Conservation (phyloP, 108 stramenopile species). For the Cyclotella sp. region DNA sequence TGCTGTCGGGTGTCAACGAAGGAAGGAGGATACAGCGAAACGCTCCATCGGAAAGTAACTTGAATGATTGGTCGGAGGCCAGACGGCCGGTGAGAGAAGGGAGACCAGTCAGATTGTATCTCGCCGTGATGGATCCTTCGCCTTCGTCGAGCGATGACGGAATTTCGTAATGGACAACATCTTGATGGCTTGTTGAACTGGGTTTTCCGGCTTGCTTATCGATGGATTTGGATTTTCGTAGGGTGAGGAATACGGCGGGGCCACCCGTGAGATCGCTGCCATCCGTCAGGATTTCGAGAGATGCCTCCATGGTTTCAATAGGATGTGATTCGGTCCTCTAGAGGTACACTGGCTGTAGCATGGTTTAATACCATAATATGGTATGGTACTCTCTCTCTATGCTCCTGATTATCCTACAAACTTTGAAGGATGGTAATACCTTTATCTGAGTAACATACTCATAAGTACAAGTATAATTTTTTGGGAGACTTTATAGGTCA, state of each 20-base stretch:
- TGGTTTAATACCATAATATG: too few relatives aligned
- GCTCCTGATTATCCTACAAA: too few relatives aligned
- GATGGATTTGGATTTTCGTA: conserved; percentile 29
- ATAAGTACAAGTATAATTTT: too few relatives aligned
- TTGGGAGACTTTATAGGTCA: too few relatives aligned
- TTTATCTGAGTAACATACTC: too few relatives aligned
- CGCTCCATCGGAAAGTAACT: conserved; percentile 52
- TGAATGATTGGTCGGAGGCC: conserved; percentile 74
- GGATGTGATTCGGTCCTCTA: too few relatives aligned
- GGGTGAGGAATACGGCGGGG: conserved; percentile 72
- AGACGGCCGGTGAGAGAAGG: conserved; percentile 67
- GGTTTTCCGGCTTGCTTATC: neutral
- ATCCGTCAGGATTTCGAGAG: conserved; percentile 76
- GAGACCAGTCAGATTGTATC: conserved; percentile 72
- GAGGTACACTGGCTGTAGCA: too few relatives aligned
- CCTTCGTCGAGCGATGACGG: neutral
- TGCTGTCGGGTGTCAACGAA: conserved; percentile 7
- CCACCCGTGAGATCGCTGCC: conserved; percentile 73
- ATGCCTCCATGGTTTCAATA: conserved; percentile 26
- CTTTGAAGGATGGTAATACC: too few relatives aligned
- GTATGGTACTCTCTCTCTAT: too few relatives aligned
- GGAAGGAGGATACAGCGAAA: conserved; percentile 48
- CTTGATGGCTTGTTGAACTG: neutral
- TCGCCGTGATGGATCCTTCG: conserved; percentile 43
- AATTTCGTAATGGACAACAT: neutral